Percentiles rank a stretch among this genome's conserved stretches.
phyloP scores from a whole-genome alignment of 2,329 filamentous ascomycete species.

The Monosporascus sp. region DNA sequence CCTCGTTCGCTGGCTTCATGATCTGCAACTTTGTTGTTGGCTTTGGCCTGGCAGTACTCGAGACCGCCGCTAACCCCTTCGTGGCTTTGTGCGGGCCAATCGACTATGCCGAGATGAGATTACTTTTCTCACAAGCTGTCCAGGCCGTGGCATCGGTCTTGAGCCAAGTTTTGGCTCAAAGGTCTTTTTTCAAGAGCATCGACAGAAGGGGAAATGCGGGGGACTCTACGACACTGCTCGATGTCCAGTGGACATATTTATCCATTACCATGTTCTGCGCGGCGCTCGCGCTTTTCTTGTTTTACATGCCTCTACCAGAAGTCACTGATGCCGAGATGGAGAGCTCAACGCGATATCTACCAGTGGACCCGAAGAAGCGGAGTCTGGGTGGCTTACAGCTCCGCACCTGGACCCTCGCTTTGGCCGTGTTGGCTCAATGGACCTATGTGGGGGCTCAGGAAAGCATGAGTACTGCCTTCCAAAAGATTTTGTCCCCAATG shows the following conservation, averaged over 20 bases:
- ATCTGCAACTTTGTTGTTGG: conserved; percentile 70
- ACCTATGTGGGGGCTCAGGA: conserved; percentile 74
- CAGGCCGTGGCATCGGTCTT: conserved; percentile 72
- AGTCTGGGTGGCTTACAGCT: conserved; percentile 46
- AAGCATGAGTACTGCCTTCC: conserved; percentile 56
- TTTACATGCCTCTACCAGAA: conserved; percentile 62
- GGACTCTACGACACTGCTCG: conserved; percentile 52
- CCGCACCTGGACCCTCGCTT: conserved; percentile 53
- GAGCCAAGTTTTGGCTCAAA: conserved; percentile 66
- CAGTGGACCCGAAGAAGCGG: conserved; percentile 45
- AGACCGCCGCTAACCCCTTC: conserved; percentile 77
- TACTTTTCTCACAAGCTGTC: conserved; percentile 70
- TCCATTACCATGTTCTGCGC: conserved; percentile 72
- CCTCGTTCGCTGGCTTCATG: conserved; percentile 73
- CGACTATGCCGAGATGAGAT: conserved; percentile 66
- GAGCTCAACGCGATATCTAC: conserved; percentile 40
- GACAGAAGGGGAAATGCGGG: conserved; percentile 24
- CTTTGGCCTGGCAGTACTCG: conserved; percentile 69
- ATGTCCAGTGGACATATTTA: conserved; percentile 84
- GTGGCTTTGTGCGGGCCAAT: conserved; percentile 66
- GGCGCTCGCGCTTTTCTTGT: conserved; percentile 62
- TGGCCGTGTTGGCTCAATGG: conserved; percentile 73
- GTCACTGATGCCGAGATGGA: conserved; percentile 52
- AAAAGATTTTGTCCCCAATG: conserved; percentile 39
- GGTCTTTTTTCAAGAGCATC: conserved; percentile 65